phyloP scores from a whole-genome alignment of 2,329 filamentous ascomycete genomes.

The Hirsutella minnesotensis region DNA sequence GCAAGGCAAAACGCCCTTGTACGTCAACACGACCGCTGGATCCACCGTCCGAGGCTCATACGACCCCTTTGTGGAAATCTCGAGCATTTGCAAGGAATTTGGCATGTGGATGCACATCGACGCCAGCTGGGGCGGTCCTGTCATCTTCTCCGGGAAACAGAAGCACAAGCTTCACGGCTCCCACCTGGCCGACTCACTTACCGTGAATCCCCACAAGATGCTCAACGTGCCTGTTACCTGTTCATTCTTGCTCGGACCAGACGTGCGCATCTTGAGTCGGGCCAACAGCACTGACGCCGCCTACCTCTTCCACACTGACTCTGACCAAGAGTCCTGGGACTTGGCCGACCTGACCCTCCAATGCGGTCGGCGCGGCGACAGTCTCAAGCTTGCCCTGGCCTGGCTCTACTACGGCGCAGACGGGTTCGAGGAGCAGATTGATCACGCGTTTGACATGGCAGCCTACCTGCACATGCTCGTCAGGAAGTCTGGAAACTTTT shows the following conservation, averaged over 20 bases:
- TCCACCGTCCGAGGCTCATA: constrained; percentile 88
- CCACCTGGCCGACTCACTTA: constrained; percentile 67
- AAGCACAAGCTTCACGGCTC: constrained; percentile 54
- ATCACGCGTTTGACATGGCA: constrained; percentile 62
- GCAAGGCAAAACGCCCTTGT: constrained; percentile 72
- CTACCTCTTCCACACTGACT: constrained; percentile 64
- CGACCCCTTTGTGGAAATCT: constrained; percentile 64
- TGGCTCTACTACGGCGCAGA: constrained; percentile 80
- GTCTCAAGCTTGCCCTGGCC: constrained; percentile 72
- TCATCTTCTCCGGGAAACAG: constrained; percentile 61
- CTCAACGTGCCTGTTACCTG: constrained; percentile 83
- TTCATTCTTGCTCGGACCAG: constrained; percentile 72
- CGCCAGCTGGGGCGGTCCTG: constrained; percentile 79
- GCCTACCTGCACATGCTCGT: constrained; percentile 54
- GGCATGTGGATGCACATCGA: constrained; percentile 89
- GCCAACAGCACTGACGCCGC: constrained; percentile 82
- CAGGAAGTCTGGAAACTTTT: constrained; percentile 44
- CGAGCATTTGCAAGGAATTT: constrained; percentile 56
- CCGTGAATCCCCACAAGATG: constrained; percentile 97
- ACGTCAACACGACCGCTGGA: constrained; percentile 90
- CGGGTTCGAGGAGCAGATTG: constrained; percentile 60
- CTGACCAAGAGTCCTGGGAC: constrained; percentile 61
- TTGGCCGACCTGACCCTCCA: constrained; percentile 87
- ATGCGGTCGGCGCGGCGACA: constrained; percentile 78
- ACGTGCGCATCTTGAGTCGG: constrained; percentile 63